Evolutionary conservation across 1,284 basidiomycete genomes (phyloP), one percentile per base, ranked within the genome.

Genomic region (Ceratobasidium sp.): DNA sequence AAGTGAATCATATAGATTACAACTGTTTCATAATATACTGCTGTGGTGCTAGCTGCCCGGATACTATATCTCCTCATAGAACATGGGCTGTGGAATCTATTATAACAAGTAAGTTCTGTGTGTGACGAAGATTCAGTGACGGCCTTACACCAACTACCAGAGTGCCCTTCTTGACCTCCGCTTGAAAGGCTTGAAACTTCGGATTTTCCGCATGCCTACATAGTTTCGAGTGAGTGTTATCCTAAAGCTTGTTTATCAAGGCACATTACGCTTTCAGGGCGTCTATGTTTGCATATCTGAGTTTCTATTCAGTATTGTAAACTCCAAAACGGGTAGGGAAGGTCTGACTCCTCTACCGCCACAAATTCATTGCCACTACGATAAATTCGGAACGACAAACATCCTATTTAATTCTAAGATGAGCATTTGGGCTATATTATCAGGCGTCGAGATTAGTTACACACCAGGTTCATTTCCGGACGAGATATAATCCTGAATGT

Each of bases 321-420:
- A 26, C n/a, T 2, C 26, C 18, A 5, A n/a, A 32, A 39, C 9
- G 8, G n/a, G n/a, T n/a, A 48, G 28, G 18, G 6, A 14, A 3
- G n/a, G 23, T 48, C 60, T 48, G 46, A 62, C 60, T 62, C 60
- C 21, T 62, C 60, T 48, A 62, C 52, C 9, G 41, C 28, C 4
- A 41, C 23, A 30, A 65, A 65, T 21, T 65, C 62, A 28, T 65
- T 53, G 9, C 62, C 62, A 26, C 32, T 52, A 5, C 62, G 62
- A n/a, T 5, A 34, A 23, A 52, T n/a, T 14, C 62, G 28, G 32
- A 34, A 65, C 2, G 62, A 39, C 18, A 65, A n/a, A 26, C 62
- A 65, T 39, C 48, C 62, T 65, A 26, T 2, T n/a, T n/a, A n/a
- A n/a, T n/a, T n/a, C n/a, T n/a, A n/a, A n/a, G n/a, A n/a, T n/a